Evolutionary conservation across 2,329 filamentous ascomycete genomes (phyloP).

Genomic region (Fusarium devonianum): DNA sequence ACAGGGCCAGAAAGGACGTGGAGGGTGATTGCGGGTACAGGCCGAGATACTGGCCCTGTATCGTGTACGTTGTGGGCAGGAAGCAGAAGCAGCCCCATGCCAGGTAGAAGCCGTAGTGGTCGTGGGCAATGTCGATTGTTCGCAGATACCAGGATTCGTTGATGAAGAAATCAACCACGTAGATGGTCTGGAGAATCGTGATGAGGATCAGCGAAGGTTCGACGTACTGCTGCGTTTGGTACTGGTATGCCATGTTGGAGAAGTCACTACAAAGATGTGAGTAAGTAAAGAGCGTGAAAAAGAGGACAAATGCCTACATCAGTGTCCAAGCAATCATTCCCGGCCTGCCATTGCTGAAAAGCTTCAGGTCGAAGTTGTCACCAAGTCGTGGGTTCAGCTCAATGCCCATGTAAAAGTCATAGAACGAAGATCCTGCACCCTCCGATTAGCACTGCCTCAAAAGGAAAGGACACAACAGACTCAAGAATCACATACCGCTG

Average conservation of each 20-base stretch:
- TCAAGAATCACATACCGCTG: slow-evolving; percentile 44
- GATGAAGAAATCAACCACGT: slow-evolving; percentile 57
- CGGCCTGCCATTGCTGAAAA: slow-evolving; percentile 56
- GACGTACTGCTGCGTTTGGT: slow-evolving; percentile 51
- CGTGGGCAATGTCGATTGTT: slow-evolving; percentile 54
- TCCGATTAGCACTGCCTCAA: background rate
- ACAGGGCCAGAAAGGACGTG: slow-evolving; percentile 34
- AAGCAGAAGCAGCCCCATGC: slow-evolving; percentile 56
- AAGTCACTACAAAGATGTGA: slow-evolving; percentile 27
- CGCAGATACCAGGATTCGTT: slow-evolving; percentile 59
- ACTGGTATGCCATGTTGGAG: slow-evolving; percentile 49
- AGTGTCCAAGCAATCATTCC: slow-evolving; percentile 58
- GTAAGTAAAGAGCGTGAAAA: slow-evolving; percentile 40
- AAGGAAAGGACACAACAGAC: no score
- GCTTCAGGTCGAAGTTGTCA: slow-evolving; percentile 53
- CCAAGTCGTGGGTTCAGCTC: slow-evolving; percentile 56
- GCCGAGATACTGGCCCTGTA: slow-evolving; percentile 57
- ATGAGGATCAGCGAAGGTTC: slow-evolving; percentile 49
- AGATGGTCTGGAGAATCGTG: slow-evolving; percentile 53
- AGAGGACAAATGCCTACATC: slow-evolving; percentile 48
- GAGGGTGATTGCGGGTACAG: slow-evolving; percentile 47
- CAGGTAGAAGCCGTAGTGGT: slow-evolving; percentile 55
- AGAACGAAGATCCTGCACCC: slow-evolving; percentile 45
- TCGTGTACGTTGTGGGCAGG: slow-evolving; percentile 55
- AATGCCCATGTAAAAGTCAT: slow-evolving; percentile 56